Evolutionary conservation across 2,329 filamentous ascomycete species (phyloP).

Genomic region (Ampelomyces quisqualis): DNA sequence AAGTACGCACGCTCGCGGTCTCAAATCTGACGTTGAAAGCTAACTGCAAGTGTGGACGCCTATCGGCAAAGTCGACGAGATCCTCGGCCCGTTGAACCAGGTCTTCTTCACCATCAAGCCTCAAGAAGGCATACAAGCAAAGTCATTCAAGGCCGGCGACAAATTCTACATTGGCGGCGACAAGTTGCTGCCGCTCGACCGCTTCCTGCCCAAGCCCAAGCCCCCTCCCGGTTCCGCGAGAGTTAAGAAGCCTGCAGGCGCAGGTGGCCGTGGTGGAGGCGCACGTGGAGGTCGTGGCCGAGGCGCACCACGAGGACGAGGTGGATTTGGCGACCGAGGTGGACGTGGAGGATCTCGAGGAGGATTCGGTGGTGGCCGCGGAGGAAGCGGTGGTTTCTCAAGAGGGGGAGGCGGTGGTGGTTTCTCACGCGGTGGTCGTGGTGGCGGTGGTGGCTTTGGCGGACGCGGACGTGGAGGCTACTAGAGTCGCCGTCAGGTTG

Average conservation of each 20-base stretch:
- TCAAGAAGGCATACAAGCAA: constrained; percentile 90
- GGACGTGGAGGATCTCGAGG: constrained; percentile 55
- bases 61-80: constrained; percentile 96
- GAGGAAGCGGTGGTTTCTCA: constrained; percentile 14
- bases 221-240: constrained; percentile 65
- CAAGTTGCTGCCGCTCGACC: constrained; percentile 89
- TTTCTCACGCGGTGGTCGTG: constrained; percentile 34
- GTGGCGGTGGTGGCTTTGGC: constrained; percentile 25
- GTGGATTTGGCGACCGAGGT: constrained; percentile 35
- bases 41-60: constrained; percentile 59
- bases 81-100: constrained; percentile 95
- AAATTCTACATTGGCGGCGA: constrained; percentile 95
- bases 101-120: constrained; percentile 99
- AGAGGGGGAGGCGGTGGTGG: constrained; percentile 31
- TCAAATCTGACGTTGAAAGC: constrained; percentile 2
- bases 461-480: constrained; percentile 37
- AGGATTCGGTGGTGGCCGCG: constrained; percentile 41
- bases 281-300: constrained; percentile 45
- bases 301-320: constrained; percentile 55
- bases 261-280: constrained; percentile 60
- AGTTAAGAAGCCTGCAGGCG: constrained; percentile 69
- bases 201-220: constrained; percentile 94
- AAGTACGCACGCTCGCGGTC: constrained; percentile 54
- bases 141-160: constrained; percentile 92
- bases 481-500: constrained; percentile 16